Evolutionary conservation across 2,329 filamentous ascomycete genomes (phyloP).

Genomic region (Hypocreales sp.): DNA sequence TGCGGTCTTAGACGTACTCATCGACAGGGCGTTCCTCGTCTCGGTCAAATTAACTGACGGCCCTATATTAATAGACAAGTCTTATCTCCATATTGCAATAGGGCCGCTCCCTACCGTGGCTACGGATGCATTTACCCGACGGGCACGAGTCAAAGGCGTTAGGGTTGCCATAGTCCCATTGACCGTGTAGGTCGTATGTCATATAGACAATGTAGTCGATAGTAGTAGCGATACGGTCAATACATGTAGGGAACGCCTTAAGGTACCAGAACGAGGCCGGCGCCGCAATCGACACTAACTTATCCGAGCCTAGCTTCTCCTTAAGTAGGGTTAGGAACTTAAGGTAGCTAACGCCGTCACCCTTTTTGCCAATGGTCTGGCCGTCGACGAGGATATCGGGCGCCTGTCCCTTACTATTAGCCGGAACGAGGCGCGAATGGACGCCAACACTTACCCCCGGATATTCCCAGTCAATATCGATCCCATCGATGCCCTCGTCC

Average conservation of each 20-base stretch:
- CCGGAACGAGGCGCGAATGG: no score
- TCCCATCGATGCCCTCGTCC: conserved; percentile 19
- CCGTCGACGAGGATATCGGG: conserved; percentile 14
- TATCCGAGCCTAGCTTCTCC: conserved; percentile 4
- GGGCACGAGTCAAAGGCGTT: conserved; percentile 12
- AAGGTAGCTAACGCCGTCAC: conserved; percentile 5
- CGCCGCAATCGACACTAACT: conserved; percentile 15
- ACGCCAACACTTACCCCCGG: no score
- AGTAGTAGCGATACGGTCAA: conserved; percentile 9
- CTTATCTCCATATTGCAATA: no score
- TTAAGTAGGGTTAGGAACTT: conserved; percentile 3
- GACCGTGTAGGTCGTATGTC: conserved; percentile 19
- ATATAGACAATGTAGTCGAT: conserved; percentile 20
- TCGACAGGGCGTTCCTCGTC: conserved; percentile 14
- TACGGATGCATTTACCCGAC: conserved; percentile 16
- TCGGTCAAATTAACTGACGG: conserved; percentile 23
- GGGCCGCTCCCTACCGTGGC: no score
- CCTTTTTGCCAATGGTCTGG: conserved; percentile 7
- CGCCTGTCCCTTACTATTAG: no score
- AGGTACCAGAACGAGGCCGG: conserved; percentile 20
- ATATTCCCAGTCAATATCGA: conserved; percentile 29
- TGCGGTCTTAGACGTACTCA: conserved; percentile 6
- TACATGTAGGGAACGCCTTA: conserved; percentile 12
- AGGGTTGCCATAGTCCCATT: conserved; percentile 13
- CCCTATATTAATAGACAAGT: no score